These are phyloP conservation scores for Candida ortonii DNA, from an alignment of 805 yeast species.

Conservation along the genomic window DNA sequence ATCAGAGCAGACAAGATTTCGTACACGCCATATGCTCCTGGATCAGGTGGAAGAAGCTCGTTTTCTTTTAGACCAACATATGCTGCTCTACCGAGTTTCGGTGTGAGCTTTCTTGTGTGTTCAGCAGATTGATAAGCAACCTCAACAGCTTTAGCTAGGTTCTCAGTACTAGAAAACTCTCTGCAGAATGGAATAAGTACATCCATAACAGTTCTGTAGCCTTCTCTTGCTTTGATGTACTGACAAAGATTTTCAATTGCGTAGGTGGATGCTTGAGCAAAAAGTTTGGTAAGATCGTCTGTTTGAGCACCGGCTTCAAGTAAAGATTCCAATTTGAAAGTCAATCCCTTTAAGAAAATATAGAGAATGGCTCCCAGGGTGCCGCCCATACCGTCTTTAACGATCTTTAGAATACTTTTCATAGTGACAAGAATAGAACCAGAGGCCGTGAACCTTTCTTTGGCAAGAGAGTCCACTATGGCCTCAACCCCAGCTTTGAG, in stretches of 20 bases:
- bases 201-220: slow-evolving; percentile 41
- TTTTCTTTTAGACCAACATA: slow-evolving; percentile 35
- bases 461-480: slow-evolving; percentile 25
- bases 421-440: slow-evolving; percentile 30
- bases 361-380: slow-evolving; percentile 38
- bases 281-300: slow-evolving; percentile 12
- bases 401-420: slow-evolving; percentile 27
- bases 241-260: slow-evolving; percentile 32
- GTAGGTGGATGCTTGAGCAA: slow-evolving; percentile 25
- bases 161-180: slow-evolving; percentile 21
- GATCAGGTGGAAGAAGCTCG: slow-evolving; percentile 36
- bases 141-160: slow-evolving; percentile 25
- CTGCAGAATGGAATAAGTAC: slow-evolving; percentile 37
- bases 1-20: slow-evolving; percentile 33
- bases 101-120: slow-evolving; percentile 34
- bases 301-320: slow-evolving; percentile 6
- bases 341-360: slow-evolving; percentile 29
- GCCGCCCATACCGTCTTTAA: slow-evolving; percentile 40
- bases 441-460: slow-evolving; percentile 19
- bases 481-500: slow-evolving; percentile 35
- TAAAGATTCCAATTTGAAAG: slow-evolving; percentile 29
- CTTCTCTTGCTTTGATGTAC: slow-evolving; percentile 38
- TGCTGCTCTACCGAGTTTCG: slow-evolving; percentile 38
- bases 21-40: slow-evolving; percentile 41
- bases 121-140: slow-evolving; percentile 34